These are phyloP conservation scores for Monosporascus sp. DNA, from an alignment of 2,329 filamentous ascomycete genomes.

Conservation along the genomic window DNA sequence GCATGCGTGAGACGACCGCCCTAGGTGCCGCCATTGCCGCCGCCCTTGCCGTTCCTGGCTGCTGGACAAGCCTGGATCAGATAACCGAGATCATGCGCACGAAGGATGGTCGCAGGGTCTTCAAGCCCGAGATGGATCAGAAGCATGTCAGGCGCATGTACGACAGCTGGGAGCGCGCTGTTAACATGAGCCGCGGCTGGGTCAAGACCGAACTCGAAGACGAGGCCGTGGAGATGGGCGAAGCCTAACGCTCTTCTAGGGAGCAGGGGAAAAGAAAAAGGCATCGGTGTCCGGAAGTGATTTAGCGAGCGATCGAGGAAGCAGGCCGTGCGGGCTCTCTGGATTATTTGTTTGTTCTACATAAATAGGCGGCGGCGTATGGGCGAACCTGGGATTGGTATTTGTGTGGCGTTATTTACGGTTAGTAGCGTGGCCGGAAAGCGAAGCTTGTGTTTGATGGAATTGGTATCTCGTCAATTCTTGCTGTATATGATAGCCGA, in stretches of 20 bases:
- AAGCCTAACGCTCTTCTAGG: neutral
- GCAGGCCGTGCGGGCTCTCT: neutral
- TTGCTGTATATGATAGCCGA: too few relatives aligned
- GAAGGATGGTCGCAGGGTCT: constrained; percentile 61
- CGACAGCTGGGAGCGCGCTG: constrained; percentile 50
- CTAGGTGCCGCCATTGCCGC: constrained; percentile 85
- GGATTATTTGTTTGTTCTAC: neutral
- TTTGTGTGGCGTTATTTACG: neutral
- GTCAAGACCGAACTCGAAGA: constrained; percentile 30
- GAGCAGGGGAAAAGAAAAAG: neutral
- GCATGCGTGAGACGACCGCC: constrained; percentile 87
- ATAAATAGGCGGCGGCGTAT: too few relatives aligned
- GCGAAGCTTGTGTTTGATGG: too few relatives aligned
- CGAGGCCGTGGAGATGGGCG: constrained; percentile 4
- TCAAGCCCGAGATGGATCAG: constrained; percentile 58
- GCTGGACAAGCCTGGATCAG: constrained; percentile 73
- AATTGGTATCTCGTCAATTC: too few relatives aligned
- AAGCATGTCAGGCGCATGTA: constrained; percentile 39
- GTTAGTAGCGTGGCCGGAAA: too few relatives aligned
- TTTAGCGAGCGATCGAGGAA: neutral
- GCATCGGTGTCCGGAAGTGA: neutral
- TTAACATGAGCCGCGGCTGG: constrained; percentile 55
- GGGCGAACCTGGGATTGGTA: too few relatives aligned
- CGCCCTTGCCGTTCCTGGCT: constrained; percentile 67
- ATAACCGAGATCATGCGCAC: constrained; percentile 63